A percentile compares a stretch with the other conserved stretches of the same genome.
Evolutionary conservation across 805 yeast genomes (phyloP).

Genomic region (Schizosaccharomyces japonicus): DNA sequence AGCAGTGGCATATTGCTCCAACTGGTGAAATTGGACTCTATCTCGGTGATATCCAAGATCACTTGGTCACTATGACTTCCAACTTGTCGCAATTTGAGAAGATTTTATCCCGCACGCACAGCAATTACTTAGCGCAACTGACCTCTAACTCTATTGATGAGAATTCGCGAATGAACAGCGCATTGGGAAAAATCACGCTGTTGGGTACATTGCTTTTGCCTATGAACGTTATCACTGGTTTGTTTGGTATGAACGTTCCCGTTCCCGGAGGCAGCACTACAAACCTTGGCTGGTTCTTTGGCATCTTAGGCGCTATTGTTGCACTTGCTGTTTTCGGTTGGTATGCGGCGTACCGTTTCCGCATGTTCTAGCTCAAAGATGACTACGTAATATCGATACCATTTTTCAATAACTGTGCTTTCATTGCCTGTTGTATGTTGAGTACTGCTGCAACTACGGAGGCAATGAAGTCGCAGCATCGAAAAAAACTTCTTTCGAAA

Average conservation of each 20-base stretch:
- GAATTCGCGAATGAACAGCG: constrained; percentile 61
- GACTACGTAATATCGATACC: not conserved
- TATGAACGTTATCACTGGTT: constrained; percentile 66
- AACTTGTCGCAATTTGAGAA: constrained; percentile 74
- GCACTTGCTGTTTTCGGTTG: constrained; percentile 20
- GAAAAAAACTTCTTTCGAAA: no score
- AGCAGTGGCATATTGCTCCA: constrained; percentile 34
- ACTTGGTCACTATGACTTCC: constrained; percentile 86
- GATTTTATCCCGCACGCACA: constrained; percentile 74
- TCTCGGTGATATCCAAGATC: constrained; percentile 90
- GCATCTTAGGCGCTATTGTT: constrained; percentile 33
- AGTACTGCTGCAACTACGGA: no score
- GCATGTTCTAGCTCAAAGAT: not conserved
- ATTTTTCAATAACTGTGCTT: no score
- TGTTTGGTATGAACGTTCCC: constrained; percentile 85
- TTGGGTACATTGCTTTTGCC: constrained; percentile 82
- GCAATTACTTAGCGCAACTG: constrained; percentile 77
- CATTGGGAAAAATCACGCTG: constrained; percentile 70
- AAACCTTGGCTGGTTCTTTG: constrained; percentile 40
- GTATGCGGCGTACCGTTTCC: constrained; percentile 16
- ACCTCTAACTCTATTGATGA: constrained; percentile 81
- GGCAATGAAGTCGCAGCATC: no score
- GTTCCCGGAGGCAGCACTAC: constrained; percentile 44
- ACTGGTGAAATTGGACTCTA: constrained; percentile 79
- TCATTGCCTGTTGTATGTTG: no score